Evolutionary conservation across 306 rosid genomes (phyloP), one percentile per base, ranked within the genome.

Genomic region (Cucumis melo): DNA sequence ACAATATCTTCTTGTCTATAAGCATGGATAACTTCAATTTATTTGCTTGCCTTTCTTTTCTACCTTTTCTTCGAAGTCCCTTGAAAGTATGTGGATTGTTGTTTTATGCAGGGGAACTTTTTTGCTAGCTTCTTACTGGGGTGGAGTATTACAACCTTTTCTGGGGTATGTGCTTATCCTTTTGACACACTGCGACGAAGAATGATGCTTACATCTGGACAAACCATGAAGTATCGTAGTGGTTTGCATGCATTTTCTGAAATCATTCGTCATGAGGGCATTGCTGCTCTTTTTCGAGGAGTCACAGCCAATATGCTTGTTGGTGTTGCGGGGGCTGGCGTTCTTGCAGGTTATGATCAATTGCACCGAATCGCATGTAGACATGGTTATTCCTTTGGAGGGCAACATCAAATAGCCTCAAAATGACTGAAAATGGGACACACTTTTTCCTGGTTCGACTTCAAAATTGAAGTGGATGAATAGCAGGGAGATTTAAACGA

Each of bases 131-230:
- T 94, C 88, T 81, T 90, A n/a, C 74, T 92, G 84, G 99, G 99
- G 71, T 94, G 97, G 99, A 92, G 95, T 82, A 79, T 94, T 77
- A 94, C 97, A 50, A 83, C 93, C 1, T 80, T 79, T 70, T 85
- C 97, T 3, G 99, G 97, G 78, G 81, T 94, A 67, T 94, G 96
- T 78, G 97, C 97, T 56, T 92, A 94, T 79, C 99, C 97, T 36
- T 94, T 94, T 19, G 99, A 94, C 86, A 90, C 99, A 15, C 39
- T 90, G 73, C 87, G 97, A 13, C 83, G 99, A 56, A 90, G 99
- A 79, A 92, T 94, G 99, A 94, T 92, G 97, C 83, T 94, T 58
- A 94, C 97, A 46, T 92, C 97, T 21, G 99, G 99, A 82, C 95
- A 89, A 74, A 81, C 90, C 11, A 42, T 62, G 21, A 94, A 94